Evolutionary conservation across 768 basidiomycete species (phyloP), one percentile per base, ranked within the genome.

Genomic region (Polyporus arcularius): DNA sequence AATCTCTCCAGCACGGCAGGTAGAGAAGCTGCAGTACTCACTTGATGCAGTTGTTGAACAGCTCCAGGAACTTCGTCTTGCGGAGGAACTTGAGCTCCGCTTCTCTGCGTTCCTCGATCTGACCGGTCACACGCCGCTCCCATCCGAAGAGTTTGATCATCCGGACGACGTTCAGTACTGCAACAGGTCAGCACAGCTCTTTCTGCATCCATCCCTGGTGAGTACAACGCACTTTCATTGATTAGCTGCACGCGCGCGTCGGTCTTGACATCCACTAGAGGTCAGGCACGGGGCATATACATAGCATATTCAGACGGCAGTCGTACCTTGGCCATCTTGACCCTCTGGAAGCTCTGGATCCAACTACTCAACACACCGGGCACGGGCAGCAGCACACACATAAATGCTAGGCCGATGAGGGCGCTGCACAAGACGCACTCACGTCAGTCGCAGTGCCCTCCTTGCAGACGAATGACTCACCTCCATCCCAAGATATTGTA

Each of bases 51-150:
- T 67, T 76, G 70, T 79, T 80, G 62, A 78, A 63, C 15, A 89
- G 66, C 32, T 79, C 77, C 16, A 84, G 72, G 31, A 87, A 65
- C 67, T 85, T 81, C 45, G 79, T 72, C 66, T 80, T 82, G 76
- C 79, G 81, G 43, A 87, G 74, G 71, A 78, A 80, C 4, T 65
- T 58, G 15, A 92, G 72, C 70, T 92, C 90, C 4, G 80, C 80
- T 46, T 86, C 81, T 60, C 90, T 80, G 65, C 83, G 84, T 32
- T 79, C 78, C 21, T 78, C 72, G 48, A 93, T 75, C 52, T 78
- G 77, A 12, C 78, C 70, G 26, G 80, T 75, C 67, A 88, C 80
- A 49, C 82, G 79, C 2, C 28, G 43, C 58, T 80, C 78, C 78
- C 71, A 75, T 26, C 73, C 75, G 50, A 81, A 83, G 61, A 80